These are phyloP conservation scores for Podila minutissima DNA, from an alignment of 192 early-diverging fungal species.

Conservation along the genomic window DNA sequence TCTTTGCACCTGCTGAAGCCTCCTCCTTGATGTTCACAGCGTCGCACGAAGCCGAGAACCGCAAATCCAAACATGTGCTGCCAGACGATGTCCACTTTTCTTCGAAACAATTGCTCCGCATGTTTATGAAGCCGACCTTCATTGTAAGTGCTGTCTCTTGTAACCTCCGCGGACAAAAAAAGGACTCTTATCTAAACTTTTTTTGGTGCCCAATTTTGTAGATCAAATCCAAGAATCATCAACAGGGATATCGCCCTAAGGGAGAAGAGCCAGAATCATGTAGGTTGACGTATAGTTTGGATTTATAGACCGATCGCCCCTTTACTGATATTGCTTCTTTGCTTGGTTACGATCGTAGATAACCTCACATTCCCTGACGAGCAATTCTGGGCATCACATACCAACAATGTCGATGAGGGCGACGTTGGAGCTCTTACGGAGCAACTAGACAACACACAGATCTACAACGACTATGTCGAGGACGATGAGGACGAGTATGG, in stretches of 20 bases:
- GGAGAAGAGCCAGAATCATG: conserved; percentile 22
- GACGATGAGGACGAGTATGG: conserved; percentile 52
- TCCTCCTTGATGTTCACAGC: conserved; percentile 59
- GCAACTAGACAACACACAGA: conserved; percentile 49
- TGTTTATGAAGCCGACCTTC: conserved; percentile 60
- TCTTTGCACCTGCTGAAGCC: conserved; percentile 75
- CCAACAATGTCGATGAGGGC: conserved; percentile 38
- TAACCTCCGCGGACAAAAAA: not conserved
- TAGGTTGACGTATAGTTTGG: not conserved
- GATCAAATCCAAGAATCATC: conserved; percentile 43
- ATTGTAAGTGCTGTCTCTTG: conserved; percentile 41
- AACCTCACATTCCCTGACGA: conserved; percentile 45
- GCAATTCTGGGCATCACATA: conserved; percentile 58
- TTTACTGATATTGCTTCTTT: not conserved
- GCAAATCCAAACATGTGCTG: conserved; percentile 67
- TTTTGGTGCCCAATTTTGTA: not conserved
- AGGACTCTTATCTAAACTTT: not conserved
- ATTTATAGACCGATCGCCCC: not conserved
- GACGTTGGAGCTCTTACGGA: conserved; percentile 27
- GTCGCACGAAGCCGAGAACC: conserved; percentile 63
- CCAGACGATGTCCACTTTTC: conserved; percentile 85
- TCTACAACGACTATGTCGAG: conserved; percentile 47
- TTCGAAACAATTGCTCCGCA: conserved; percentile 61
- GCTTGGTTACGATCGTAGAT: not conserved
- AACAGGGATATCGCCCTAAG: conserved; percentile 17